These are phyloP conservation scores for Daldinia vernicosa DNA, from an alignment of 495 filamentous ascomycete genomes.

Conservation along the genomic window DNA sequence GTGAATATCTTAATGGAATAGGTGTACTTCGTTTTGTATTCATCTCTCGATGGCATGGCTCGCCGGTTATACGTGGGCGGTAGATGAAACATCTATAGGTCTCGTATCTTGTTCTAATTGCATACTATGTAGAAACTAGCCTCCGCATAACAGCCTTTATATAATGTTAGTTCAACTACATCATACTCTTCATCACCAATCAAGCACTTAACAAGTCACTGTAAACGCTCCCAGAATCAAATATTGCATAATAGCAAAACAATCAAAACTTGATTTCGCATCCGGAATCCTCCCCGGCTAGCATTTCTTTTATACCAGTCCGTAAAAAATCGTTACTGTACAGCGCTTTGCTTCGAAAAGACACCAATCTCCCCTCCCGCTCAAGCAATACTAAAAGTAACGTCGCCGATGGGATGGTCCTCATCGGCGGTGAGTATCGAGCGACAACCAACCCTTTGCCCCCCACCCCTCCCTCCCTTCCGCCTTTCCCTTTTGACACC, in stretches of 20 bases:
- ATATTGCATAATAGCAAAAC: background rate
- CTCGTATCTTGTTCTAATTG: no score
- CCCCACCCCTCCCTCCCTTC: background rate
- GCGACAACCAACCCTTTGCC: slow-evolving; percentile 14
- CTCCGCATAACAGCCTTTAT: no score
- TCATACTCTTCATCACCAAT: background rate
- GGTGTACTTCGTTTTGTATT: no score
- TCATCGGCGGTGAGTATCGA: slow-evolving; percentile 13
- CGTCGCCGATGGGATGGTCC: slow-evolving; percentile 9
- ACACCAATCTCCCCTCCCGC: slow-evolving; percentile 12
- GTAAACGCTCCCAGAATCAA: background rate
- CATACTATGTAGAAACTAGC: no score
- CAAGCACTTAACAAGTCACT: background rate
- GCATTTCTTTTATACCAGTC: slow-evolving; percentile 21
- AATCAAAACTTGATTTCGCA: slow-evolving; percentile 14
- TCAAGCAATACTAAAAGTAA: slow-evolving; percentile 11
- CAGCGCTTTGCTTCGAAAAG: slow-evolving; percentile 26
- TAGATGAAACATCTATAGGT: no score
- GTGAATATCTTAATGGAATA: no score
- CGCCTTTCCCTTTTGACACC: slow-evolving; percentile 28
- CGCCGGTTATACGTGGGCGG: no score
- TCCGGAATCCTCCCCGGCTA: slow-evolving; percentile 22
- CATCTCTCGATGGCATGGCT: no score
- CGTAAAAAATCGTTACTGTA: slow-evolving; percentile 39
- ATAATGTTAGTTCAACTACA: background rate